Base-by-base conservation (phyloP, 2,329 filamentous ascomycete genomes). In the Sporothrix mexicana region DNA sequence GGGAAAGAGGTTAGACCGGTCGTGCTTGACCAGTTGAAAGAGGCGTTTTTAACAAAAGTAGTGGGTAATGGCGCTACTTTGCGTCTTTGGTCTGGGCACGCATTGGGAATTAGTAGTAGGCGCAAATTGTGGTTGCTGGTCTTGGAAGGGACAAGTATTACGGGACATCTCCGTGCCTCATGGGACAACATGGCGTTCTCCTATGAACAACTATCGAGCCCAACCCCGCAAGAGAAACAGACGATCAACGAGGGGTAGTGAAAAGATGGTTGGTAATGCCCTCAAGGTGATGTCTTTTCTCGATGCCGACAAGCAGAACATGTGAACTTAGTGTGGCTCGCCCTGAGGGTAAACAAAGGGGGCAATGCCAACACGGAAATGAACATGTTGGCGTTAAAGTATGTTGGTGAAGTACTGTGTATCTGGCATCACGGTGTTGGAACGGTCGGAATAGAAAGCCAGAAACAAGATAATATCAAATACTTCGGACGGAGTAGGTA, bases 201-300 rank as follows among this genome's bases (percentile, higher is more conserved):
- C 13, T 20, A 64, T 36, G 45, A 64, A 23, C 36, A 45, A 64
- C 9, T 45, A 9, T 36, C 55, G 3, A 30, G 36, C 25, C 7
- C 9, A 45, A 64, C 59, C 59, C 59, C 59, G 59, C 59, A 64
- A 13, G 41, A 20, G n/a, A 45, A 20, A 41, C 36, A 64, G 13
- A n/a, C 59, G 59, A 64, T 64, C 59, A 41, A 43, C 59, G 59
- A 62, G 59, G 59, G 59, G 59, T 23, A 23, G 57, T 30, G 9
- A 62, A 62, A 25, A 62, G 57, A 41, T 62, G 30, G 49, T 36
- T 62, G 57, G 30, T 62, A 30, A 62, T 43, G 36, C 30, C 30
- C 57, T 62, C 9, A 30, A 62, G 57, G 36, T 41, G 57, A 62
- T 20, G 15, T 59, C 23, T 20, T 41, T 53, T 20, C 17, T 13